Evolutionary conservation across 805 yeast genomes (phyloP).

Genomic region (Grigorovia jiainica): DNA sequence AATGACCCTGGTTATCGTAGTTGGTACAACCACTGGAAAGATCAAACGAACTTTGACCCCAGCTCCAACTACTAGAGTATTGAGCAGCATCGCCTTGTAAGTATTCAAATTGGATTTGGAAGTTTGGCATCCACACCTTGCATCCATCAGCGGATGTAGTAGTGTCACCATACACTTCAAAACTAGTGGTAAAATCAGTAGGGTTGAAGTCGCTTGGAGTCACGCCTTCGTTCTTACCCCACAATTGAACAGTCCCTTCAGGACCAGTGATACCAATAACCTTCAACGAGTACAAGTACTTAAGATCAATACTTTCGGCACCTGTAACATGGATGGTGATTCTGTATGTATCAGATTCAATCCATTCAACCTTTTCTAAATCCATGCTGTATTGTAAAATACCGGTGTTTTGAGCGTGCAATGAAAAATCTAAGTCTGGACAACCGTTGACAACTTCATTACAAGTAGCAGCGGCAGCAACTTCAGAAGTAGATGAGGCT

Average conservation of each 20-base stretch:
- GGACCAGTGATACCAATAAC: slow-evolving; percentile 13
- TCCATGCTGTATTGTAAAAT: slow-evolving; percentile 7
- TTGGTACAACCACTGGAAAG: slow-evolving; percentile 14
- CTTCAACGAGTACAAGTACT: slow-evolving; percentile 9
- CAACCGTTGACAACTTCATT: slow-evolving; percentile 6
- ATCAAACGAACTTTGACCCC: slow-evolving; percentile 12
- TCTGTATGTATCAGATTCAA: slow-evolving; percentile 7
- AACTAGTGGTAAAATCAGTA: slow-evolving; percentile 14
- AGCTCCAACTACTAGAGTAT: slow-evolving; percentile 8
- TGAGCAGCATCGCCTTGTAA: too few relatives aligned
- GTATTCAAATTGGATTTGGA: slow-evolving; percentile 15
- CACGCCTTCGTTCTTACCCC: slow-evolving; percentile 9
- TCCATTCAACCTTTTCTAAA: slow-evolving; percentile 1
- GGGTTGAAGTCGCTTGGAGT: slow-evolving; percentile 8
- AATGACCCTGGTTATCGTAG: slow-evolving; percentile 10
- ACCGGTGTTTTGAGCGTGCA: slow-evolving; percentile 5
- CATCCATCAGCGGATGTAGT: not conserved
- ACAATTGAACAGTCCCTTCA: slow-evolving; percentile 7
- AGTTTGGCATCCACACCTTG: slow-evolving; percentile 15
- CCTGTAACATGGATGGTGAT: slow-evolving; percentile 15
- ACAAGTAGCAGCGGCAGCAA: not conserved
- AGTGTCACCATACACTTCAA: slow-evolving; percentile 9
- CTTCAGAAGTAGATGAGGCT: not conserved
- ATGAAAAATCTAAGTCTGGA: slow-evolving; percentile 10
- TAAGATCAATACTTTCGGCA: slow-evolving; percentile 8